Base-by-base conservation (phyloP, 1,284 basidiomycete genomes). In the Irpex sp. region DNA sequence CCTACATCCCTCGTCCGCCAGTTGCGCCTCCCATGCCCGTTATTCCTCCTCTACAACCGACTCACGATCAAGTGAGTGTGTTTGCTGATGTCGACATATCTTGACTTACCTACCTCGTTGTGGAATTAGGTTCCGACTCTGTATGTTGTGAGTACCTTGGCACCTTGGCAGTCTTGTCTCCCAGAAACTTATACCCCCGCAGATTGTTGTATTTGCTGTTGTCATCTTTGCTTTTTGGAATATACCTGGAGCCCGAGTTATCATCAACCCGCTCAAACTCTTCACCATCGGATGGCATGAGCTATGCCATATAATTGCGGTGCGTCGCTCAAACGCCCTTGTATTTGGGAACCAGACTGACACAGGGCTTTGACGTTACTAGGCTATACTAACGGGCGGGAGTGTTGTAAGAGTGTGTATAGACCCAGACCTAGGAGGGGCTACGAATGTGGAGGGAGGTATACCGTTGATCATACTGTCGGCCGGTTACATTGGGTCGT, bases 271-370 rank as follows among this genome's bases (percentile, higher is more conserved):
- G 6, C 78, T 93, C 66, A 93, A 93, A 72, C 77, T 93, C 28
- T 87, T 93, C 69, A 90, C 90, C 57, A 91, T 93, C 65, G 90
- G 90, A 47, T 90, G 84, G 82, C 90, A 93, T 69, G 90, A 93
- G 69, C 77, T 92, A n/a, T 93, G 87, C 69, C 90, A 93, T 71
- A 88, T 91, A 70, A 77, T 80, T 59, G 82, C 84, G 56, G 90
- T 91, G 66, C 62, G 87, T 77, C 37, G 7, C 58, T 9, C 36
- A 45, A 18, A 45, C 64, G n/a, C 60, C 21, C 52, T n/a, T 28
- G 9, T 36, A n/a, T 23, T 58, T 35, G 21, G 19, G 57, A 16
- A 45, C 5, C 0, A 35, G 16, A 16, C 42, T 16, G 42, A 45
- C 14, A 49, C 53, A 1, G 33, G 14, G 19, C 47, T 35, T 45